Percentiles rank a stretch among this genome's conserved stretches.
These are phyloP conservation scores for Omphalotus guepiniiformis DNA, from an alignment of 768 basidiomycete species.

Conservation along the genomic window DNA sequence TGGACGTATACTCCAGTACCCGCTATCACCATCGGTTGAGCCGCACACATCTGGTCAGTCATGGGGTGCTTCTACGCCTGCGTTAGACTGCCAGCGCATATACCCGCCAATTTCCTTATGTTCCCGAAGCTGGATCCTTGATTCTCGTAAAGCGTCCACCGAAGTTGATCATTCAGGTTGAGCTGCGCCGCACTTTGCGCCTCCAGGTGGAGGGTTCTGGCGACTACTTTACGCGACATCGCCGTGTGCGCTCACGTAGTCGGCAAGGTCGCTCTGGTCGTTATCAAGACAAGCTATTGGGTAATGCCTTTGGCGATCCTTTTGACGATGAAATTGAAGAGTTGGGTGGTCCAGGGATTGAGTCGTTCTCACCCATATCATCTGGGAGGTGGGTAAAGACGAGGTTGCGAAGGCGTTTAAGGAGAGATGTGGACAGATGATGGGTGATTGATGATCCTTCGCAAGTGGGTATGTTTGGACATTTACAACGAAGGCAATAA, in stretches of 20 bases:
- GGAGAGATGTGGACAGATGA: constrained; percentile 29
- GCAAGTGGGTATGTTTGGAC: not conserved
- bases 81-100: not conserved
- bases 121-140: constrained; percentile 1
- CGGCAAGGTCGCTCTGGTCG: not conserved
- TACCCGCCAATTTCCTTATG: too few relatives aligned
- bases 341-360: not conserved
- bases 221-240: too few relatives aligned
- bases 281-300: too few relatives aligned
- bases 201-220: constrained; percentile 1
- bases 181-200: not conserved
- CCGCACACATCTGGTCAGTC: not conserved
- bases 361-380: not conserved
- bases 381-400: constrained; percentile 37
- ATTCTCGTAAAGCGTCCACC: constrained; percentile 2
- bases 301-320: too few relatives aligned
- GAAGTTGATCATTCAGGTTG: not conserved
- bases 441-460: not conserved
- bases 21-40: not conserved
- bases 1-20: not conserved
- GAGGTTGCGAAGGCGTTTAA: constrained; percentile 42
- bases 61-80: not conserved
- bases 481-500: too few relatives aligned
- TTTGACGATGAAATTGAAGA: too few relatives aligned
- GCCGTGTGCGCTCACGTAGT: not conserved